These are phyloP conservation scores for Populus trichocarpa DNA, from an alignment of 441 rosid genomes.

Conservation along the genomic window DNA sequence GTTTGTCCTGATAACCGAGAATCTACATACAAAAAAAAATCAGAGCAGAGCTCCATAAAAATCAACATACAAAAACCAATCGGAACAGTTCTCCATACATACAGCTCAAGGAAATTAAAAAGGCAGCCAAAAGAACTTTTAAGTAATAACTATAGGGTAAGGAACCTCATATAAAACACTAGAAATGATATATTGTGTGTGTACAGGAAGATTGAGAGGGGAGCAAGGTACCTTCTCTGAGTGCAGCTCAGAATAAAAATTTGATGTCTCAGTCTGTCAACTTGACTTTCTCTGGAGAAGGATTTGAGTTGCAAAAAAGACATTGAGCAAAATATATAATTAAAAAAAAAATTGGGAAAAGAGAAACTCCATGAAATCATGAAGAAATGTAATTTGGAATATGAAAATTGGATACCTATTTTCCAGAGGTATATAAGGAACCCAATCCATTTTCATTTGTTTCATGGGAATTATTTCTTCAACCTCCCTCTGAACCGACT, in stretches of 20 bases:
- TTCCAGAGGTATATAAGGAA: constrained; percentile 86
- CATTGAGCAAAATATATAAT: neutral
- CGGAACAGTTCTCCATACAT: neutral
- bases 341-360: neutral
- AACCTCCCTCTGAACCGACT: constrained; percentile 82
- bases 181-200: neutral
- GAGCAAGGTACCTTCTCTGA: constrained; percentile 62
- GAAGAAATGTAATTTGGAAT: constrained; percentile 8
- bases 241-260: constrained; percentile 76
- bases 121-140: neutral
- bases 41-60: neutral
- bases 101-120: neutral
- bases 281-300: constrained; percentile 64
- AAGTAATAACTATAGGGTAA: neutral
- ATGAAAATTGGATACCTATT: constrained; percentile 44
- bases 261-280: constrained; percentile 67
- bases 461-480: constrained; percentile 98
- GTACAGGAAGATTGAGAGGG: neutral
- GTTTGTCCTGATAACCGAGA: too few species aligned
- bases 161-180: neutral
- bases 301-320: constrained; percentile 8
- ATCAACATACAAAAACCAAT: neutral
- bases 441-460: constrained; percentile 98
- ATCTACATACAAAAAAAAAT: neutral
- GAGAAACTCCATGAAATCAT: constrained; percentile 12